Base-by-base conservation (phyloP, 805 yeast genomes). In the Peterozyma toletana region DNA sequence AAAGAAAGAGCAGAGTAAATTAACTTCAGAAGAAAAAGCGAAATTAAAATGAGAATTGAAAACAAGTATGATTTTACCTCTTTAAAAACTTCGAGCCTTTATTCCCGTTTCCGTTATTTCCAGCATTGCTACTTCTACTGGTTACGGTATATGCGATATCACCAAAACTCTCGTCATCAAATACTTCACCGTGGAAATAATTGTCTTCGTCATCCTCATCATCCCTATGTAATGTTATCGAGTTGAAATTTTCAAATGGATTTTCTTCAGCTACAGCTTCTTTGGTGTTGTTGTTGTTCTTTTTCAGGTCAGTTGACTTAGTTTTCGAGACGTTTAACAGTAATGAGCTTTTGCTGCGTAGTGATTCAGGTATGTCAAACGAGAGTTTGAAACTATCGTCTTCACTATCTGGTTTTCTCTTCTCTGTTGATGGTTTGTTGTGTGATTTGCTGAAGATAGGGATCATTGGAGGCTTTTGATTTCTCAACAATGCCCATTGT, bases 401-500 rank as follows among this genome's bases (percentile, higher is more conserved):
- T 9, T 9, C 27, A 15, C 37, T 43, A 6, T 39, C 9, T 2
- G 47, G 39, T 14, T 41, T 37, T 29, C 44, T 37, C 5, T 11
- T 21, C 38, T 17, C n/a, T 18, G 17, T 38, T 47, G 34, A 6
- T 9, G 18, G 13, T 30, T 31, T 31, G 15, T 31, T 37, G 27
- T 21, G 27, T 7, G 27, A 21, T 40, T 47, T 48, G 11, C 59
- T 54, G 36, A 88, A 71, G 0, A 84, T 84, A 0, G 99, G 99
- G 14, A 93, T 82, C 81, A 93, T 82, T 13, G 99, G 99, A 1
- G 99, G 98, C 46, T 84, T 83, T 58, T 84, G 93, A 61, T 93
- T 86, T 53, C 99, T 75, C 45, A 93, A 67, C 47, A 93, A 70
- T 0, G 99, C 97, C 99, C 99, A 93, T 59, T 89, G 96, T 1